Evolutionary conservation across 768 basidiomycete genomes (phyloP), one percentile per base, ranked within the genome.

Genomic region (Lanmaoa rubissima): DNA sequence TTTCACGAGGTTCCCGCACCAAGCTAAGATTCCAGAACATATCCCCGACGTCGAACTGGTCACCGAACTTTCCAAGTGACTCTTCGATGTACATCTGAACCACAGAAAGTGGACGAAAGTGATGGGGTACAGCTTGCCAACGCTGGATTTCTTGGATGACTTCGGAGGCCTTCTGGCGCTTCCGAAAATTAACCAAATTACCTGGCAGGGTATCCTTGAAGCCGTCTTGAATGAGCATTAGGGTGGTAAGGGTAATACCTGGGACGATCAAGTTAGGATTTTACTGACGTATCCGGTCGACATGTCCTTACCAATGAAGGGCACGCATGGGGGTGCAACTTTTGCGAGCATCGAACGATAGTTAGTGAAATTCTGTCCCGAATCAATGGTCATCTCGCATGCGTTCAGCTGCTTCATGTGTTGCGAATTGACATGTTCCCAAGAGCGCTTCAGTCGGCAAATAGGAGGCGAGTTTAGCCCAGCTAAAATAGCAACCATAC

Each of bases 181-280:
- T 99, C 68, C 87, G 85, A 76, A 98, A 98, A 76, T 98, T 98
- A 74, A 98, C 87, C 60, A 96, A 76, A 54, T 83, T 81, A 9
- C 85, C 88, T 16, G 81, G 81, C 11, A 97, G 77, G 62, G 80
- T 84, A 75, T 98, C 92, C 49, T 89, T 88, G 67, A 92, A 94
- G 9, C 96, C 97, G 63, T 98, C 97, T 73, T 97, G 93, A 69
- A 97, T 96, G 74, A 98, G 97, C n/a, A 94, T 94, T 59, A 98
- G 78, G 9, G 90, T 92, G 7, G 96, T 95, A 28, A 99, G 83
- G 77, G 96, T 98, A 53, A 98, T 90, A 65, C 97, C 96, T 97
- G 63, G 0, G 57, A 11, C 14, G 17, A 12, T 41, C 40, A 47
- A 45, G 43, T 53, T 47, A 60, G 57, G 13, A 53, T 42, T 44